Conservation (phyloP, 176 grass and related monocot species). For the Rhynchospora pubera region DNA sequence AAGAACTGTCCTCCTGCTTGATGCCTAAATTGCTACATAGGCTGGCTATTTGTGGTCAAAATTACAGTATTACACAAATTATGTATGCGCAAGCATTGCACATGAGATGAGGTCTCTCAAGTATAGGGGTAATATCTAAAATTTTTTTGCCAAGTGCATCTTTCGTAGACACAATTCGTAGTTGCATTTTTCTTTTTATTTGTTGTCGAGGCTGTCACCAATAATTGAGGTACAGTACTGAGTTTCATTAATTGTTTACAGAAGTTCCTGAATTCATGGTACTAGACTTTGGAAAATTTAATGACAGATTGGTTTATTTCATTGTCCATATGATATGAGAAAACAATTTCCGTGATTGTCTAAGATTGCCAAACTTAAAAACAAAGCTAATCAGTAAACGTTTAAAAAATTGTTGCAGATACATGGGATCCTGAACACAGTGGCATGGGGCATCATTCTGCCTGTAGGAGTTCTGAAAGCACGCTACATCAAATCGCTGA, state of each 20-base stretch:
- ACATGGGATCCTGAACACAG: conserved; percentile 59
- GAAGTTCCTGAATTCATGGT: too few species aligned
- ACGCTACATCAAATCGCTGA: conserved; percentile 61
- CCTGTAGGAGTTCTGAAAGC: conserved; percentile 54
- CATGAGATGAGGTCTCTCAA: background rate
- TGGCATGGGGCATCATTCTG: conserved; percentile 67
- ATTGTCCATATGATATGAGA: background rate
- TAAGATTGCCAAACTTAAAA: background rate
- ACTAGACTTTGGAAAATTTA: background rate
- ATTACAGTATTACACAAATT: background rate
- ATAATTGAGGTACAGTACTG: too few species aligned
- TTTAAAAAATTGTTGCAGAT: conserved; percentile 20
- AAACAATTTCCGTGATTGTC: background rate
- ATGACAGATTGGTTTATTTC: background rate
- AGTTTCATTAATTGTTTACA: too few species aligned
- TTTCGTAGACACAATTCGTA: too few species aligned
- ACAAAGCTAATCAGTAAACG: background rate
- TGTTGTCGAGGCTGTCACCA: too few species aligned
- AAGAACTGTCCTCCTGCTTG: background rate
- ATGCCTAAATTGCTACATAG: background rate
- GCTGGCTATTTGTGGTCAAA: background rate
- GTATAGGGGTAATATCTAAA: too few species aligned
- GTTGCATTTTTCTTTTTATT: too few species aligned
- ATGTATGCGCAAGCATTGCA: background rate
- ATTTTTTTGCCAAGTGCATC: too few species aligned